These are phyloP conservation scores for Symmetrospora coprosmae DNA, from an alignment of 768 basidiomycete genomes.

Conservation along the genomic window DNA sequence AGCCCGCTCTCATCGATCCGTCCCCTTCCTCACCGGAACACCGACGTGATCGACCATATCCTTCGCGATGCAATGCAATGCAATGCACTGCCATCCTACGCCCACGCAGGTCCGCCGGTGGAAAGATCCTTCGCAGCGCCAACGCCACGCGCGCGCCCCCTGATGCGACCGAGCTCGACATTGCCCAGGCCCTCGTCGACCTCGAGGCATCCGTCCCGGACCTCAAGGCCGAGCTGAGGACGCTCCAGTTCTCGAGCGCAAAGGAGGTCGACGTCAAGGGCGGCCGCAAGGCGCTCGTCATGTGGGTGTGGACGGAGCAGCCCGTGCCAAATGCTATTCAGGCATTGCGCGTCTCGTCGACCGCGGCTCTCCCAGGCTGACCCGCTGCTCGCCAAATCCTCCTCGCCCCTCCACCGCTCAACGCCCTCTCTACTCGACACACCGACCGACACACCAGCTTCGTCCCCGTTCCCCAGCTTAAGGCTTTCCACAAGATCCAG, in stretches of 20 bases:
- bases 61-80: too few species aligned
- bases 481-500: constrained; percentile 97
- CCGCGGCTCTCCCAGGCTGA: too few species aligned
- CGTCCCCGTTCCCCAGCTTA: constrained; percentile 89
- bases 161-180: constrained; percentile 74
- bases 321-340: too few species aligned
- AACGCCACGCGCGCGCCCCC: constrained; percentile 81
- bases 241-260: constrained; percentile 92
- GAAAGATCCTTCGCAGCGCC: constrained; percentile 88
- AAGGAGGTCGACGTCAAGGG: constrained; percentile 98
- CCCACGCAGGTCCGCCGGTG: constrained; percentile 20
- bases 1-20: too few species aligned
- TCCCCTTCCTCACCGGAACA: too few species aligned
- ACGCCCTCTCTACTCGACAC: too few species aligned
- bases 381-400: too few species aligned
- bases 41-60: too few species aligned
- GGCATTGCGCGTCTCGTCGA: too few species aligned
- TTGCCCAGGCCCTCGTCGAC: constrained; percentile 92
- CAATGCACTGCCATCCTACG: too few species aligned
- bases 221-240: constrained; percentile 88
- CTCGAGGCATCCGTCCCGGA: constrained; percentile 97
- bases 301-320: too few species aligned
- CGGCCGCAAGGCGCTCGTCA: constrained; percentile 96
- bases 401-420: too few species aligned
- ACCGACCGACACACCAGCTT: constrained; percentile 49